Base-by-base conservation (phyloP, 345 rosid genomes). In the Citropsis articulata region DNA sequence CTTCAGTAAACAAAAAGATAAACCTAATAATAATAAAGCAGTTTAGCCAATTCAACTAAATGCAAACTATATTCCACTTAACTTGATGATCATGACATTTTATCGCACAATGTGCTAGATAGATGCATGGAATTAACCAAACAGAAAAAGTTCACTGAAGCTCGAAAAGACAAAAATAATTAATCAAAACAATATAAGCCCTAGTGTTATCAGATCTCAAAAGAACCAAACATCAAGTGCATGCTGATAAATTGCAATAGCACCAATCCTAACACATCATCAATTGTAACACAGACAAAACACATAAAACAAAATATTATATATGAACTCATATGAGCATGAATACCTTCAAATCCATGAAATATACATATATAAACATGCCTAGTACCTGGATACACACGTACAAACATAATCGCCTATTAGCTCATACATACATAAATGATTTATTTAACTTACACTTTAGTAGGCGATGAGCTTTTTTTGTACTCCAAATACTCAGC, bases 401-500 rank as follows among this genome's bases (percentile, higher is more conserved):
- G 18, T 18, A 18, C 6, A 53, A 16, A 18, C 57, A 53, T 50
- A 50, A 48, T 48, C 18, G 5, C 53, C 4, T 14, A 4, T 48
- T 18, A 14, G 56, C 22, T 50, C 56, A 50, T 50, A 50, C 16
- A 0, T 12, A 45, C 18, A 12, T 3, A 27, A 31, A 16, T 0
- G 21, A 24, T 1, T 27, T 22, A 19, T 35, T 16, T 21, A 83
- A 86, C 96, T 80, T 78, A 95, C 99, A 86, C 90, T 91, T 92
- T 95, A 64, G 86, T 56, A 2, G 84, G 84, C 72, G 79, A 63
- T 2, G 83, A 81, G 4, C 81, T 88, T 74, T 87, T 96, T 70
- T 73, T 78, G 81, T 86, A 87, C 87, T 92, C 95, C 71, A 96
- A 83, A 81, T 87, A 87, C 86, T 96, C 99, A 0, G 98, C 75